Conservation (phyloP, 306 rosid species). For the Trichosanthes truncata region DNA sequence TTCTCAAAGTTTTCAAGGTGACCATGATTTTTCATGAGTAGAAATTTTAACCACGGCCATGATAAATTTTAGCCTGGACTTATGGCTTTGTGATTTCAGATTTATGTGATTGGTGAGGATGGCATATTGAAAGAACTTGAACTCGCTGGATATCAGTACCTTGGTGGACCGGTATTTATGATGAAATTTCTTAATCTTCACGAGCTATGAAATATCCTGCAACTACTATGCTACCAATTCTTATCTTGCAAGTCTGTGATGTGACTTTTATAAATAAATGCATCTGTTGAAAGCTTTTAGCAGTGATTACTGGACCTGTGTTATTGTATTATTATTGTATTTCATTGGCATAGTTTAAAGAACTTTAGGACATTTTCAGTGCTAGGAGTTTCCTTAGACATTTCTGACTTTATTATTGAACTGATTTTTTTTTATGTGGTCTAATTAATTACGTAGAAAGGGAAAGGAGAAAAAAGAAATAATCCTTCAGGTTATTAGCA, state of each 20-base stretch:
- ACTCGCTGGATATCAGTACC: constrained; percentile 87
- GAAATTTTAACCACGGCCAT: neutral
- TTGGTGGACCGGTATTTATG: constrained; percentile 88
- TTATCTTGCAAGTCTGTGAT: neutral
- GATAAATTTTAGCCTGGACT: constrained; percentile 14
- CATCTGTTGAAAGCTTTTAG: neutral
- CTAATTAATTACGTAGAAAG: neutral
- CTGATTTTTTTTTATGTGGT: neutral
- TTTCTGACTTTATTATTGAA: neutral
- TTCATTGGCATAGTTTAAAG: neutral
- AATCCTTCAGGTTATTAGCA: neutral
- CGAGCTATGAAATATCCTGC: neutral
- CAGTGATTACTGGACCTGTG: neutral
- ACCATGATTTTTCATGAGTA: neutral
- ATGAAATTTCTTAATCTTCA: neutral
- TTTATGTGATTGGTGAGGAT: constrained; percentile 96
- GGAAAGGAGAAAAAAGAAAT: neutral
- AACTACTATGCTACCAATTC: neutral
- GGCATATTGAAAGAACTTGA: constrained; percentile 98
- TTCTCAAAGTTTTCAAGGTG: neutral
- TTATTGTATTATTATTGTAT: neutral
- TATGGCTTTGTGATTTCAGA: constrained; percentile 36
- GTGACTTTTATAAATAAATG: neutral
- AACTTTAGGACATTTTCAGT: neutral
- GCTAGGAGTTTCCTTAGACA: neutral